Conservation (phyloP, 768 basidiomycete species). For the Mrakia blollopis region DNA sequence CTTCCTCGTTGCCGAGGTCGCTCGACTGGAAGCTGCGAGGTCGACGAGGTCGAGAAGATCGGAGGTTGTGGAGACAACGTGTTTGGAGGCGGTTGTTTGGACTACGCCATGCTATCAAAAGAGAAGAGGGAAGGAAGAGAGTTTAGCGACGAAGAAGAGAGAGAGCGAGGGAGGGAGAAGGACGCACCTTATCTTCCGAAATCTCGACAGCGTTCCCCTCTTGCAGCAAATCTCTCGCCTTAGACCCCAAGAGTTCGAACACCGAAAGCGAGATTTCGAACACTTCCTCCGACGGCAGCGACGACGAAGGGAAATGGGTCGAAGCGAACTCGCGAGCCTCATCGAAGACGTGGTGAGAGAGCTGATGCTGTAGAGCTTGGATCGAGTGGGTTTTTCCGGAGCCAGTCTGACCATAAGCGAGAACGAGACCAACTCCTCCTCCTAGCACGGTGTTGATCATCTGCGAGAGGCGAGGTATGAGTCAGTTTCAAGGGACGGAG, state of each 20-base stretch:
- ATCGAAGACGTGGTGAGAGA: background rate
- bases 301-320: background rate
- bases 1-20: slow-evolving; percentile 12
- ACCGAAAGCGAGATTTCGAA: slow-evolving; percentile 20
- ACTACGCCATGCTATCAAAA: slow-evolving; percentile 10
- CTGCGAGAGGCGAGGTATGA: background rate
- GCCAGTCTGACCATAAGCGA: slow-evolving; percentile 28
- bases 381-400: slow-evolving; percentile 25
- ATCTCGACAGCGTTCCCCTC: slow-evolving; percentile 16
- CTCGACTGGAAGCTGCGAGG: background rate
- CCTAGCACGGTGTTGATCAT: slow-evolving; percentile 17
- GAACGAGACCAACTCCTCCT: slow-evolving; percentile 12
- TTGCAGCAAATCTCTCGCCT: slow-evolving; percentile 16
- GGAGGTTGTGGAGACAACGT: background rate
- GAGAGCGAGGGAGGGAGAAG: background rate
- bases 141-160: background rate
- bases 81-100: background rate
- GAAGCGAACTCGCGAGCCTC: background rate
- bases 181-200: slow-evolving; percentile 12
- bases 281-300: background rate
- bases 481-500: background rate
- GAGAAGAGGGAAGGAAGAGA: background rate
- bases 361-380: background rate
- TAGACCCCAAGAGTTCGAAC: slow-evolving; percentile 11
- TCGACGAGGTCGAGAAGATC: slow-evolving; percentile 3